Evolutionary conservation across 2,329 filamentous ascomycete genomes (phyloP).

Genomic region (Colletotrichum orchidophilum): DNA sequence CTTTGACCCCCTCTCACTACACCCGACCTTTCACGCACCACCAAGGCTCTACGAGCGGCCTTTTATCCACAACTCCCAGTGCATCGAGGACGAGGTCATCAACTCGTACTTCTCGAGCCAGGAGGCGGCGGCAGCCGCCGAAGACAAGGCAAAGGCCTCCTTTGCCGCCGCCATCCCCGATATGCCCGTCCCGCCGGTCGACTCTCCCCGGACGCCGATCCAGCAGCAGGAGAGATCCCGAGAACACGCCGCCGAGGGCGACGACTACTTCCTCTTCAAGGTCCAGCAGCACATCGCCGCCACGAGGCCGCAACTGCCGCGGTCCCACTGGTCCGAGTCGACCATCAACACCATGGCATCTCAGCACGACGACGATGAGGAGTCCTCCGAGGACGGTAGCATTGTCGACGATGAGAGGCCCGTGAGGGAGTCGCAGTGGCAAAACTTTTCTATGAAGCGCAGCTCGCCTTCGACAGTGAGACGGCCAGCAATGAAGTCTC

Average conservation of each 20-base stretch:
- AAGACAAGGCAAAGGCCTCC: slow-evolving; percentile 6
- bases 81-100: slow-evolving; percentile 29
- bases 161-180: slow-evolving; percentile 11
- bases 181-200: slow-evolving; percentile 28
- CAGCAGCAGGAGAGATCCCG: slow-evolving; percentile 16
- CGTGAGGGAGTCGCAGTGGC: slow-evolving; percentile 26
- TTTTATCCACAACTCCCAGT: slow-evolving; percentile 29
- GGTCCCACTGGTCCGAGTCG: slow-evolving; percentile 55
- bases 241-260: slow-evolving; percentile 31
- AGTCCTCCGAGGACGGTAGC: slow-evolving; percentile 23
- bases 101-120: slow-evolving; percentile 31
- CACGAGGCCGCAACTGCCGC: slow-evolving; percentile 37
- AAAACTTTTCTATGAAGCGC: slow-evolving; percentile 48
- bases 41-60: slow-evolving; percentile 33
- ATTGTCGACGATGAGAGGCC: slow-evolving; percentile 26
- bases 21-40: slow-evolving; percentile 35
- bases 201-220: slow-evolving; percentile 33
- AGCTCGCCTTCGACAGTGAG: slow-evolving; percentile 24
- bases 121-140: slow-evolving; percentile 2
- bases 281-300: slow-evolving; percentile 32
- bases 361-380: slow-evolving; percentile 16
- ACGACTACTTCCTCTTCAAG: slow-evolving; percentile 36
- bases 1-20: slow-evolving; percentile 33
- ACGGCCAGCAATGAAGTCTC: slow-evolving; percentile 49
- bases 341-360: slow-evolving; percentile 42